A percentile compares a stretch with the other conserved stretches of the same genome.
Conservation (phyloP, 805 yeast genomes). For the Saturnispora gosingensis region DNA sequence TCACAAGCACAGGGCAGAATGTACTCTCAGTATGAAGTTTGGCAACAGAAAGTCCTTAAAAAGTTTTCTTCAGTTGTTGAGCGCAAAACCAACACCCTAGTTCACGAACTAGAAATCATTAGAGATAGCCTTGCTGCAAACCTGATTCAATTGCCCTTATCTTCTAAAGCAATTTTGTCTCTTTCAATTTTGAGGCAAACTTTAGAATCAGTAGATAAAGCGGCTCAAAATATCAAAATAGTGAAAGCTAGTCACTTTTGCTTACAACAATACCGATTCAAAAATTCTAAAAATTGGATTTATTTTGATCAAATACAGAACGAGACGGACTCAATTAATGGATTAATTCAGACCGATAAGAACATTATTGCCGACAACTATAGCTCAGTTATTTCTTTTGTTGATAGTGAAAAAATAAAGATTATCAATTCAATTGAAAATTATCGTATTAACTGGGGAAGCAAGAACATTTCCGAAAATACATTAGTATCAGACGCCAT, state of each 20-base stretch:
- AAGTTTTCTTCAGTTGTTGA: slow-evolving; percentile 34
- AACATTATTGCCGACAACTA: slow-evolving; percentile 3
- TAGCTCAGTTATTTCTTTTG: slow-evolving; percentile 4
- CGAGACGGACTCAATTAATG: slow-evolving; percentile 21
- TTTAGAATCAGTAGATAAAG: slow-evolving; percentile 22
- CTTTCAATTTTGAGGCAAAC: slow-evolving; percentile 26
- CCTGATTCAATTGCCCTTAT: slow-evolving; percentile 29
- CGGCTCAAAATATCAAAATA: slow-evolving; percentile 16
- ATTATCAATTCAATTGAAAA: background rate
- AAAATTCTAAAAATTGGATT: slow-evolving; percentile 46
- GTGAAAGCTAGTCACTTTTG: slow-evolving; percentile 22
- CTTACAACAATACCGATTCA: slow-evolving; percentile 33
- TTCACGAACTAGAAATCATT: slow-evolving; percentile 25
- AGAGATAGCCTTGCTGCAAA: slow-evolving; percentile 31
- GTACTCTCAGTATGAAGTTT: slow-evolving; percentile 40
- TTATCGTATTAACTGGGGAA: slow-evolving; percentile 5
- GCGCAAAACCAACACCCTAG: slow-evolving; percentile 23
- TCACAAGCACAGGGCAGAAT: slow-evolving; percentile 46
- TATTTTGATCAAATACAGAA: slow-evolving; percentile 54
- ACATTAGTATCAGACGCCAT: slow-evolving; percentile 38
- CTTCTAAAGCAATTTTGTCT: slow-evolving; percentile 30
- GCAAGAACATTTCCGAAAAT: slow-evolving; percentile 34
- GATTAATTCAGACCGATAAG: background rate
- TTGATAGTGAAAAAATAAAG: slow-evolving; percentile 4
- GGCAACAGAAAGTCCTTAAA: slow-evolving; percentile 41